Percentiles rank a stretch among this genome's conserved stretches.
Evolutionary conservation across 257 asterid species (phyloP).

Genomic region (Solanum chaucha): DNA sequence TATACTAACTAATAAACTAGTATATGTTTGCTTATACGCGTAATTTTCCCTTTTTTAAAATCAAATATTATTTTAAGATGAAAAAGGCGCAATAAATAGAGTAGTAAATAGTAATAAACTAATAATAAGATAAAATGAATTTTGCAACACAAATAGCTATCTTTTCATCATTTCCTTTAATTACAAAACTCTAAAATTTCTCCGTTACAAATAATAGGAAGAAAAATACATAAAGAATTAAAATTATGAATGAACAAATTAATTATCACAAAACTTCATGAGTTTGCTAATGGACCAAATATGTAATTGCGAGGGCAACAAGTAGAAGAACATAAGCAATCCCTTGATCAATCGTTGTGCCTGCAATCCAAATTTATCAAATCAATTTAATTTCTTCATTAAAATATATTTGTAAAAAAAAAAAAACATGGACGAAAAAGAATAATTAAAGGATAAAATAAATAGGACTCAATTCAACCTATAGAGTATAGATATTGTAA

Average conservation of each 20-base stretch:
- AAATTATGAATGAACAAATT: neutral
- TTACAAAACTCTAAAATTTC: neutral
- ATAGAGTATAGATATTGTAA: neutral
- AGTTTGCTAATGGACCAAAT: constrained; percentile 23
- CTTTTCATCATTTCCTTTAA: neutral
- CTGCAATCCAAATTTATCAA: constrained; percentile 17
- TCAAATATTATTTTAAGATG: neutral
- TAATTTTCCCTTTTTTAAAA: too few relatives aligned
- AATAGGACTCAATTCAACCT: neutral
- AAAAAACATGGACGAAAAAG: neutral
- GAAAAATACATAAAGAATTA: constrained; percentile 5
- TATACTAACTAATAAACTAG: too few relatives aligned
- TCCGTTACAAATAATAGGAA: constrained; percentile 2
- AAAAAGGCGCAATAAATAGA: neutral
- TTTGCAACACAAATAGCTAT: neutral
- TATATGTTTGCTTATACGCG: too few relatives aligned
- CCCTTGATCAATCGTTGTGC: constrained; percentile 57
- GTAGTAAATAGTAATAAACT: too few relatives aligned
- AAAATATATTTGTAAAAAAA: neutral
- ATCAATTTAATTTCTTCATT: neutral
- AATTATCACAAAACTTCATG: neutral
- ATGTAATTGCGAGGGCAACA: constrained; percentile 53
- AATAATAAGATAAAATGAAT: neutral
- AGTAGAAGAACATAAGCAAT: constrained; percentile 48
- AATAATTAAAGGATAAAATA: neutral